Percentiles rank a stretch among this genome's conserved stretches.
Evolutionary conservation across 805 yeast species (phyloP).

Genomic region (Hanseniaspora vineae): DNA sequence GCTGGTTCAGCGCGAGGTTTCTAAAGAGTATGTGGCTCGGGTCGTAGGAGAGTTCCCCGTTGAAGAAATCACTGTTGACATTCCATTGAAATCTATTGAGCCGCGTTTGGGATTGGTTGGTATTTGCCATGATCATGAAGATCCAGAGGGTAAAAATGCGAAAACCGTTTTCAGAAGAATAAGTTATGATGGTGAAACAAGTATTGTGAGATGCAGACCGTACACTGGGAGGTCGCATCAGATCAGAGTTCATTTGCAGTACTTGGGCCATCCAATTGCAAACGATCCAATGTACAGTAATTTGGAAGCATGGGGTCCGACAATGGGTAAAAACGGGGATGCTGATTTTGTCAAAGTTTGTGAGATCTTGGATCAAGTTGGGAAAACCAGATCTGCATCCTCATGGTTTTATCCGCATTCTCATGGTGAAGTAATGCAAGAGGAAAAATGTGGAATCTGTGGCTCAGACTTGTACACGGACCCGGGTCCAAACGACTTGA

Average conservation of each 20-base stretch:
- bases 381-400: conserved; percentile 54
- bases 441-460: conserved; percentile 51
- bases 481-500: conserved; percentile 81
- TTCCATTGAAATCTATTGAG: conserved; percentile 56
- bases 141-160: conserved; percentile 44
- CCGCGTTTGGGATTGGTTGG: conserved; percentile 63
- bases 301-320: conserved; percentile 64
- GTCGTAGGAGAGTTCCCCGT: conserved; percentile 82
- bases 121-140: conserved; percentile 28
- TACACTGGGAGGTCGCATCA: conserved; percentile 92
- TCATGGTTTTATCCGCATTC: conserved; percentile 48
- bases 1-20: conserved; percentile 57
- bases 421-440: conserved; percentile 56
- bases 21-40: conserved; percentile 75
- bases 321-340: conserved; percentile 49
- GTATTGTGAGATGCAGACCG: conserved; percentile 74
- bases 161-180: conserved; percentile 55
- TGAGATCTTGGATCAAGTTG: conserved; percentile 43
- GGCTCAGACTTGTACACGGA: conserved; percentile 63
- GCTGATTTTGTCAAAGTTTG: conserved; percentile 38
- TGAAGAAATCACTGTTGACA: conserved; percentile 39
- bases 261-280: conserved; percentile 77
- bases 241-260: conserved; percentile 84
- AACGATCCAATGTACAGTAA: conserved; percentile 89
- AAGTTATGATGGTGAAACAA: conserved; percentile 46